A percentile compares a stretch with the other conserved stretches of the same genome.
Conservation (phyloP, 164 flowering plant genomes). For the Annona cherimola region DNA sequence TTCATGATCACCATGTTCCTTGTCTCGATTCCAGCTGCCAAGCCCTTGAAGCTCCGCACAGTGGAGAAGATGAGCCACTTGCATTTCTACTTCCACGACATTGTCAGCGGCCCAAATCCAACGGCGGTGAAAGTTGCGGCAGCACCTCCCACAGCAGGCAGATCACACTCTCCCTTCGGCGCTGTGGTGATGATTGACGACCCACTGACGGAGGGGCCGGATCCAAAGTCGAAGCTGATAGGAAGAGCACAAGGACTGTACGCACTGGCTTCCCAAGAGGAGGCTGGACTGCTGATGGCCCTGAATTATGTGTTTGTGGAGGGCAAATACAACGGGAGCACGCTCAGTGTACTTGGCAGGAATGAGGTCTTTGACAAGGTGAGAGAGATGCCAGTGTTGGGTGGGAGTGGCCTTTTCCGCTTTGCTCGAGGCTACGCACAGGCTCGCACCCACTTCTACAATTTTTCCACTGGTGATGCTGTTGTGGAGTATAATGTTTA, state of each 20-base stretch:
- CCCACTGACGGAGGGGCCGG: conserved; percentile 23
- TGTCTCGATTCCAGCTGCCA: not conserved
- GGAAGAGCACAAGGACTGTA: too few relatives aligned
- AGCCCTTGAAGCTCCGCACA: not conserved
- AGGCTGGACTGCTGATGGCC: too few relatives aligned
- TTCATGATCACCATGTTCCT: not conserved
- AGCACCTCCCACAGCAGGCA: conserved; percentile 7
- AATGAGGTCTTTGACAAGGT: conserved; percentile 25
- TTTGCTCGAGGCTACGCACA: conserved; percentile 34
- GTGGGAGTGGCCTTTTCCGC: conserved; percentile 39
- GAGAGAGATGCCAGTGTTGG: conserved; percentile 43
- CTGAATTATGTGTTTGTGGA: too few relatives aligned
- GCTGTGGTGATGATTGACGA: conserved; percentile 26
- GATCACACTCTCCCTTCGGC: conserved; percentile 21
- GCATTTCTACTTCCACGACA: conserved; percentile 36
- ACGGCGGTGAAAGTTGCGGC: conserved; percentile 29
- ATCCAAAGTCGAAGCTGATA: conserved; percentile 19
- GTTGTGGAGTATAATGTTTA: conserved; percentile 33
- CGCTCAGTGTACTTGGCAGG: conserved; percentile 34
- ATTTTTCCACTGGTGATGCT: conserved; percentile 12
- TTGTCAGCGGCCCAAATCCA: conserved; percentile 21
- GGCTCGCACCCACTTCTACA: conserved; percentile 20
- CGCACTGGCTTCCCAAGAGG: too few relatives aligned
- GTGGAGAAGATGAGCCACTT: conserved; percentile 22
- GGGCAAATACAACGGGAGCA: conserved; percentile 35